Conservation (phyloP, 371 early-diverging fungal species). For the Mortierella polycephala region DNA sequence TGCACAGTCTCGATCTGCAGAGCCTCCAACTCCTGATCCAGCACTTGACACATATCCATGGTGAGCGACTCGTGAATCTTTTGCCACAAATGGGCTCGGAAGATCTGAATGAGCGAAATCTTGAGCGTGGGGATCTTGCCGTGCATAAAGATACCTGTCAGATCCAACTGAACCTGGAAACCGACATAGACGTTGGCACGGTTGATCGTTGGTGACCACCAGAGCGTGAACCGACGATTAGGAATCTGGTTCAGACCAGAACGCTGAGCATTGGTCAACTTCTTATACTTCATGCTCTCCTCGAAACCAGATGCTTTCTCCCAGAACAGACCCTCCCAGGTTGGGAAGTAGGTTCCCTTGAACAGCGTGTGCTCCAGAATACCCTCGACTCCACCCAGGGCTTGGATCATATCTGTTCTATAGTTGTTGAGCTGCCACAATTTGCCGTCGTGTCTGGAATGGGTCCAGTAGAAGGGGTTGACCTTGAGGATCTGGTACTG, state of each 20-base stretch:
- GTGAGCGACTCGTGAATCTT: constrained; percentile 98
- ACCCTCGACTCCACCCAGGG: constrained; percentile 98
- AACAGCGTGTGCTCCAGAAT: constrained; percentile 98
- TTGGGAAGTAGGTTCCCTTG: constrained; percentile 97
- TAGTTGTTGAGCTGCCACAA: constrained; percentile 97
- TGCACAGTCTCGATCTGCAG: constrained; percentile 98
- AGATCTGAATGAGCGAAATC: constrained; percentile 98
- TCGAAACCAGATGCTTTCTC: constrained; percentile 83
- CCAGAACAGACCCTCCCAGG: constrained; percentile 99
- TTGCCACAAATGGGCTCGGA: constrained; percentile 99
- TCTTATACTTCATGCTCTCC: constrained; percentile 87
- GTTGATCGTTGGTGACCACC: constrained; percentile 99
- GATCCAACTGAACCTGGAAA: constrained; percentile 99
- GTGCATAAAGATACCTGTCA: constrained; percentile 99
- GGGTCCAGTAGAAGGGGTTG: constrained; percentile 98
- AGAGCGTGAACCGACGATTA: constrained; percentile 99
- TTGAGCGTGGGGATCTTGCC: constrained; percentile 99
- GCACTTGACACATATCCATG: constrained; percentile 94
- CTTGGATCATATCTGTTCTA: constrained; percentile 98
- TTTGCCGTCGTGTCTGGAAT: constrained; percentile 96
- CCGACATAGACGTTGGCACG: constrained; percentile 98
- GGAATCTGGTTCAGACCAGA: constrained; percentile 99
- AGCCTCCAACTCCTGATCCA: constrained; percentile 98
- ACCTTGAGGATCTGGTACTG: constrained; percentile 95
- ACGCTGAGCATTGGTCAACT: constrained; percentile 98